A percentile compares a stretch with the other conserved stretches of the same genome.
These are phyloP conservation scores for Euphorbia lathyris DNA, from an alignment of 345 rosid genomes.

Conservation along the genomic window DNA sequence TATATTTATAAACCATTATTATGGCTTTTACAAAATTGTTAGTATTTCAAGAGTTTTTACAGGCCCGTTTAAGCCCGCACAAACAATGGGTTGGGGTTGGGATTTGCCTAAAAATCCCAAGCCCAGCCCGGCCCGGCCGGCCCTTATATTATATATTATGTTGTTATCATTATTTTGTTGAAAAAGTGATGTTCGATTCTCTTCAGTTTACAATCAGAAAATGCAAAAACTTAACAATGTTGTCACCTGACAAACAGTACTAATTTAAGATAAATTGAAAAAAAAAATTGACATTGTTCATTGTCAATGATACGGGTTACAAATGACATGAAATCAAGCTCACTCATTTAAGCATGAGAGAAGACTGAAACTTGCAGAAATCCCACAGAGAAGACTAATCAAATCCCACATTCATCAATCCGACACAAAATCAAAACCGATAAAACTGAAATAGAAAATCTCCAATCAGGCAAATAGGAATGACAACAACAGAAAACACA, in stretches of 20 bases:
- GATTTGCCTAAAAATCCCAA: too few species aligned
- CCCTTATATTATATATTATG: too few species aligned
- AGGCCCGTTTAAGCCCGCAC: too few species aligned
- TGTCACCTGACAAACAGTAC: not conserved
- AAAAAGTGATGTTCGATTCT: too few species aligned
- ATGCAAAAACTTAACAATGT: not conserved
- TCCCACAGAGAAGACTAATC: too few species aligned
- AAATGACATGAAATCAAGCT: not conserved
- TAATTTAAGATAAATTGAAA: not conserved
- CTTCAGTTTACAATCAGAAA: not conserved
- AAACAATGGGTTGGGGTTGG: too few species aligned
- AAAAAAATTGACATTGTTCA: not conserved
- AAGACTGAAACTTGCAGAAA: not conserved
- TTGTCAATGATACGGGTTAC: not conserved
- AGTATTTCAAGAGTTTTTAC: too few species aligned
- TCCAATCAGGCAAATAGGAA: slow-evolving; percentile 3
- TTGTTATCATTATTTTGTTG: too few species aligned
- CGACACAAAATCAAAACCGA: not conserved
- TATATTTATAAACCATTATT: too few species aligned
- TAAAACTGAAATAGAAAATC: too few species aligned
- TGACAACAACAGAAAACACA: not conserved
- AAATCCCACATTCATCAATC: slow-evolving; percentile 19
- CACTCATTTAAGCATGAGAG: slow-evolving; percentile 11
- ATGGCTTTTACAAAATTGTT: too few species aligned
- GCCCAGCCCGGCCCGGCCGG: too few species aligned